Evolutionary conservation across 257 asterid genomes (phyloP).

Genomic region (Schizonepeta tenuifolia): DNA sequence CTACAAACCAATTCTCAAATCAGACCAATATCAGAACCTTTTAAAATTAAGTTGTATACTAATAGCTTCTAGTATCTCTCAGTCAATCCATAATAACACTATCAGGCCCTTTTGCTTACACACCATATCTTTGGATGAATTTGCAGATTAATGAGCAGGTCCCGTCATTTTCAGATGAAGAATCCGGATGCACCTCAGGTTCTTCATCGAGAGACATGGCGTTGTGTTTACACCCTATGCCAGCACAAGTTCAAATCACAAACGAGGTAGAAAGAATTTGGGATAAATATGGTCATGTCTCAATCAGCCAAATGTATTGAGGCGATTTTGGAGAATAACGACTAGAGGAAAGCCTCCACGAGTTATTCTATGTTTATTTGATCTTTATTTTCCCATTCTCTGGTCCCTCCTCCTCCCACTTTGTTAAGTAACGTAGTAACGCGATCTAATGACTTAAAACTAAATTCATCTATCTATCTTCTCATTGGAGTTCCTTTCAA

Average conservation of each 20-base stretch:
- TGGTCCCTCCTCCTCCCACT: slow-evolving; percentile 1
- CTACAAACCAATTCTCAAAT: neutral
- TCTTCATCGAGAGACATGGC: slow-evolving; percentile 33
- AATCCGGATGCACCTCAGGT: slow-evolving; percentile 33
- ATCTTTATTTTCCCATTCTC: neutral
- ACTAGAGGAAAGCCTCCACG: slow-evolving; percentile 27
- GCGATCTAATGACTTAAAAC: slow-evolving; percentile 14
- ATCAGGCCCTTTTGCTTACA: slow-evolving; percentile 26
- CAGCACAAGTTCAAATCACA: slow-evolving; percentile 33
- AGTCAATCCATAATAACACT: neutral
- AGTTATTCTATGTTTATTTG: slow-evolving; percentile 28
- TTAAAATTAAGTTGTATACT: neutral
- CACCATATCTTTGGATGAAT: slow-evolving; percentile 12
- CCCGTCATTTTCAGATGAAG: slow-evolving; percentile 31
- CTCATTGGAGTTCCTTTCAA: slow-evolving; percentile 25
- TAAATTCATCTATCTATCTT: neutral
- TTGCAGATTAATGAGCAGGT: slow-evolving; percentile 59
- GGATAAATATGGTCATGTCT: slow-evolving; percentile 17
- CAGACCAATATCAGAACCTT: slow-evolving; percentile 6
- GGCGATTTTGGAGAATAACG: slow-evolving; percentile 24
- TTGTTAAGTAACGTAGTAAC: neutral
- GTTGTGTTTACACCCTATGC: slow-evolving; percentile 32
- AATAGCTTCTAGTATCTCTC: neutral
- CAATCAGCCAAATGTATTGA: slow-evolving; percentile 25
- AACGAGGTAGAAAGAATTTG: slow-evolving; percentile 24